Evolutionary conservation across 306 rosid species (phyloP).

Genomic region (Vicia faba): DNA sequence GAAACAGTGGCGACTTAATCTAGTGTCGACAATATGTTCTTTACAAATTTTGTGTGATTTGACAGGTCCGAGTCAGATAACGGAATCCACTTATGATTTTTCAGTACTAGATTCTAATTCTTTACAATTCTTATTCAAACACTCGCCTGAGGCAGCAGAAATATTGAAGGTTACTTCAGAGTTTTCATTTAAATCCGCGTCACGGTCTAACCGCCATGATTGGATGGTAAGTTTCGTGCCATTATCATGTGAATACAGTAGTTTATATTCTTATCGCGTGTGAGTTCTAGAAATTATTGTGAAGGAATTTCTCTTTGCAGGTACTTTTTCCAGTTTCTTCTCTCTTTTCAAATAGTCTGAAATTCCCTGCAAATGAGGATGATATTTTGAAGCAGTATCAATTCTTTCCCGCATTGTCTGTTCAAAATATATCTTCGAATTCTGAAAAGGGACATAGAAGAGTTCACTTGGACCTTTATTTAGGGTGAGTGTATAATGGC

Average conservation of each 20-base stretch:
- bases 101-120: slow-evolving; percentile 96
- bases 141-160: slow-evolving; percentile 84
- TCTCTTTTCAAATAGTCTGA: slow-evolving; percentile 80
- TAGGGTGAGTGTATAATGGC: slow-evolving; percentile 71
- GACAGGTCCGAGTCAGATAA: slow-evolving; percentile 67
- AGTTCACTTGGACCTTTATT: slow-evolving; percentile 73
- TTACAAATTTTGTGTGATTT: slow-evolving; percentile 35
- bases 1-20: neutral
- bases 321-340: slow-evolving; percentile 82
- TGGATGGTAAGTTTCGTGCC: slow-evolving; percentile 67
- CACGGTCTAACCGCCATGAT: slow-evolving; percentile 56
- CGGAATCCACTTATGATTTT: slow-evolving; percentile 79
- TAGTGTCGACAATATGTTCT: slow-evolving; percentile 22
- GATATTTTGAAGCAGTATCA: slow-evolving; percentile 57
- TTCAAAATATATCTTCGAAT: slow-evolving; percentile 47
- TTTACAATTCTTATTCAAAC: slow-evolving; percentile 71
- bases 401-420: slow-evolving; percentile 59
- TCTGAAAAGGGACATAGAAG: slow-evolving; percentile 57
- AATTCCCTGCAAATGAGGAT: slow-evolving; percentile 63
- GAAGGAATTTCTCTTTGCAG: slow-evolving; percentile 50
- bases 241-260: slow-evolving; percentile 6
- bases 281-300: slow-evolving; percentile 31
- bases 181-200: slow-evolving; percentile 65
- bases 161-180: slow-evolving; percentile 65
- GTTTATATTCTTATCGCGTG: slow-evolving; percentile 10